Evolutionary conservation across 2,329 filamentous ascomycete genomes (phyloP).

Genomic region (Sporothrix dimorphospora): DNA sequence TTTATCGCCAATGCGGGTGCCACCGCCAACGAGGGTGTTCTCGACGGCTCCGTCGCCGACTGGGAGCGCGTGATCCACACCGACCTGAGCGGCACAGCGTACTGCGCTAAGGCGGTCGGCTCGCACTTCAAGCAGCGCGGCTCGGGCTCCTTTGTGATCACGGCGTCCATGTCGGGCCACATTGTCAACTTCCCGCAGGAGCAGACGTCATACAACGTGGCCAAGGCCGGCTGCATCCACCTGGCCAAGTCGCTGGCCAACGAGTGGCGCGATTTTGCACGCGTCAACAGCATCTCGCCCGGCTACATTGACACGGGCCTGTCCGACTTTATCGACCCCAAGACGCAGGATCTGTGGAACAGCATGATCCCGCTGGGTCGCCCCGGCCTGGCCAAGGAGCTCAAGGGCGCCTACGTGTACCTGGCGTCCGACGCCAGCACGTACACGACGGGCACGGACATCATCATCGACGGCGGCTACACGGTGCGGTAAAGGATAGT

Average conservation of each 20-base stretch:
- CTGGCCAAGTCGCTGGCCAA: constrained; percentile 71
- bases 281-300: constrained; percentile 72
- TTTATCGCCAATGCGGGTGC: constrained; percentile 80
- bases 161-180: constrained; percentile 76
- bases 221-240: constrained; percentile 67
- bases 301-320: constrained; percentile 79
- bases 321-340: constrained; percentile 63
- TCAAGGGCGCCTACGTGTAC: constrained; percentile 83
- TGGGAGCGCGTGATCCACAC: constrained; percentile 70
- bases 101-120: constrained; percentile 71
- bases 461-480: constrained; percentile 78
- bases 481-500: constrained; percentile 47
- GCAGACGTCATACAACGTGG: constrained; percentile 74
- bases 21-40: constrained; percentile 68
- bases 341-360: constrained; percentile 73
- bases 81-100: constrained; percentile 77
- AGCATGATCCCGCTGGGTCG: constrained; percentile 83
- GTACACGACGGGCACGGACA: constrained; percentile 76
- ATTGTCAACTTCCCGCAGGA: constrained; percentile 77
- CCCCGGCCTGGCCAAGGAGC: constrained; percentile 71
- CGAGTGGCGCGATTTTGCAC: constrained; percentile 76
- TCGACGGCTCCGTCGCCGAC: constrained; percentile 65
- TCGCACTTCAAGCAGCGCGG: constrained; percentile 63
- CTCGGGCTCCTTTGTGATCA: constrained; percentile 74
- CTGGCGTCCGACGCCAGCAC: constrained; percentile 80